A percentile compares a stretch with the other conserved stretches of the same genome.
Evolutionary conservation across 108 stramenopile genomes (phyloP).

Genomic region (Cyclotella kingstonii): DNA sequence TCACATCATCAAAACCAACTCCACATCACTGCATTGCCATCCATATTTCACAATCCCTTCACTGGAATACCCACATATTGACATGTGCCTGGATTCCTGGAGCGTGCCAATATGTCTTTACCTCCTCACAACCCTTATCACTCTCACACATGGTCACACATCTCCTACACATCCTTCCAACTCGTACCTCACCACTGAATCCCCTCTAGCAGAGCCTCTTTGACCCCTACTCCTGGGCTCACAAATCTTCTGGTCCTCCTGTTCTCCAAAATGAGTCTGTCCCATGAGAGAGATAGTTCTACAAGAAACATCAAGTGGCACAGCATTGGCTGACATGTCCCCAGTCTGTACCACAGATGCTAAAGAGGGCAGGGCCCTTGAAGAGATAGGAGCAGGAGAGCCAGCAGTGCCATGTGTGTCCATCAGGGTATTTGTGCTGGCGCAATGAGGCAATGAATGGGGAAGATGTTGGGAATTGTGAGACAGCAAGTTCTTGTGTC

Average conservation of each 20-base stretch:
- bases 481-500: no score
- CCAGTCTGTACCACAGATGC: slow-evolving; percentile 31
- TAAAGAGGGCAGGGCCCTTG: slow-evolving; percentile 31
- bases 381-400: slow-evolving; percentile 18
- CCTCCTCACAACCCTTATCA: slow-evolving; percentile 30
- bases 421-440: slow-evolving; percentile 33
- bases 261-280: slow-evolving; percentile 28
- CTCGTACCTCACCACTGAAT: slow-evolving; percentile 34
- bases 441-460: slow-evolving; percentile 18
- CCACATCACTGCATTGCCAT: slow-evolving; percentile 38
- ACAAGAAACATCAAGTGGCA: slow-evolving; percentile 30
- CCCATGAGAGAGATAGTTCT: slow-evolving; percentile 23
- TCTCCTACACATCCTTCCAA: slow-evolving; percentile 47
- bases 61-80: slow-evolving; percentile 34
- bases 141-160: slow-evolving; percentile 24
- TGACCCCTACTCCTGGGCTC: slow-evolving; percentile 23
- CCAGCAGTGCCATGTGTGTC: slow-evolving; percentile 39
- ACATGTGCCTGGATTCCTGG: slow-evolving; percentile 41
- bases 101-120: slow-evolving; percentile 29
- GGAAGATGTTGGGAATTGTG: no score
- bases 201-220: slow-evolving; percentile 1
- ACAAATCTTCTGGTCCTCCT: slow-evolving; percentile 34
- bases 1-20: slow-evolving; percentile 18
- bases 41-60: slow-evolving; percentile 13
- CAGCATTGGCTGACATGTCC: slow-evolving; percentile 21